phyloP scores from a whole-genome alignment of 2,329 filamentous ascomycete species.

The Monilinia vaccinii-corymbosi region DNA sequence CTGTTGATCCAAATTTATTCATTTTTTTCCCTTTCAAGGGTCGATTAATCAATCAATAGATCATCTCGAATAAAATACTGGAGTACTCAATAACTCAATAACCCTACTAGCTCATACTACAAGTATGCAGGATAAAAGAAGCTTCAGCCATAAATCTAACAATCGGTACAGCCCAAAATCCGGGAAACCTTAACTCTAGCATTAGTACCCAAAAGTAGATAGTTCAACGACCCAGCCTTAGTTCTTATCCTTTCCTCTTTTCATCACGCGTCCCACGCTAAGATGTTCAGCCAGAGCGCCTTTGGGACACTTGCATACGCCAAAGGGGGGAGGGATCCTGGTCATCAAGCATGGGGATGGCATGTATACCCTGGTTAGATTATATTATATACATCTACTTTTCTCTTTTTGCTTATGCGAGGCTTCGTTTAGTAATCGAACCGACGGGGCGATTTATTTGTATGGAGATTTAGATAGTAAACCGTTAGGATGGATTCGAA shows the following conservation, averaged over 20 bases:
- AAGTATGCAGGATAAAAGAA: background rate
- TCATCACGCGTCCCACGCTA: background rate
- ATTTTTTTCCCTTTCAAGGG: background rate
- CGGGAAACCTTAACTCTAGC: background rate
- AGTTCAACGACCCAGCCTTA: background rate
- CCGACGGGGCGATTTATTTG: background rate
- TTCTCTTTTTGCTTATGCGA: background rate
- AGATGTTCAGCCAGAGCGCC: background rate
- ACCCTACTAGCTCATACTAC: no score
- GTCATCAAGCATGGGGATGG: background rate
- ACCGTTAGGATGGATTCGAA: background rate
- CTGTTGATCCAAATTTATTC: background rate
- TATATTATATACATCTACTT: background rate
- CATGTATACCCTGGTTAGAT: background rate
- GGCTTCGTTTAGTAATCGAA: background rate
- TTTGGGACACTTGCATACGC: constrained; percentile 5
- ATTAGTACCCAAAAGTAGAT: background rate
- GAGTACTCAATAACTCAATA: no score
- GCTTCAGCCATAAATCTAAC: background rate
- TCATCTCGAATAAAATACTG: background rate
- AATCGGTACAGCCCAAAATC: background rate
- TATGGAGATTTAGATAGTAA: background rate
- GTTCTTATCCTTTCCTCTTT: background rate
- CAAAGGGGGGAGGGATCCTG: background rate
- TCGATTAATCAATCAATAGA: background rate